A percentile compares a stretch with the other conserved stretches of the same genome.
These are phyloP conservation scores for Naganishia antarctica DNA, from an alignment of 768 basidiomycete species.

Conservation along the genomic window DNA sequence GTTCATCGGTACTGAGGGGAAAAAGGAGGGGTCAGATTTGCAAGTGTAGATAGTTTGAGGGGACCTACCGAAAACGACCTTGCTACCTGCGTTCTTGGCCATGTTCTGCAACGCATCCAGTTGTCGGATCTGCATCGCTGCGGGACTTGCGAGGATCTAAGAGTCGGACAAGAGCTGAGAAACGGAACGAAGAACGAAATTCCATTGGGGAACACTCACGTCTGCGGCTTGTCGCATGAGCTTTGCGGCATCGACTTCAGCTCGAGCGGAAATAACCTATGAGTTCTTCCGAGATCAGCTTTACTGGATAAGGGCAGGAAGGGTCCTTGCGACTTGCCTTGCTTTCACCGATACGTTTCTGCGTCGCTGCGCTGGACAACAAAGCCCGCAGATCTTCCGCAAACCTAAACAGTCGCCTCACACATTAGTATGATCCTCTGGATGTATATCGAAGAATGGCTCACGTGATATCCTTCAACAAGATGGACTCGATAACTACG, in stretches of 20 bases:
- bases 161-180: background rate
- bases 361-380: slow-evolving; percentile 89
- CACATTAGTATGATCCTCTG: too few relatives aligned
- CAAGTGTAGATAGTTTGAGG: background rate
- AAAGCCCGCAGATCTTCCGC: slow-evolving; percentile 81
- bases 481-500: slow-evolving; percentile 90
- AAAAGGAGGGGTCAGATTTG: background rate
- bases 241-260: slow-evolving; percentile 89
- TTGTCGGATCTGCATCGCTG: slow-evolving; percentile 97
- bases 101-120: slow-evolving; percentile 92
- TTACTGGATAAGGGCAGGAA: slow-evolving; percentile 29
- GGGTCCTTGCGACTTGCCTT: slow-evolving; percentile 52
- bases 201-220: slow-evolving; percentile 55
- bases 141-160: slow-evolving; percentile 64
- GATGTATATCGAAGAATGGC: background rate
- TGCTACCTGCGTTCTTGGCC: slow-evolving; percentile 81
- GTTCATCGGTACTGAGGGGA: slow-evolving; percentile 4
- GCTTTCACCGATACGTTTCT: slow-evolving; percentile 92
- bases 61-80: slow-evolving; percentile 71
- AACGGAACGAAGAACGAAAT: too few relatives aligned
- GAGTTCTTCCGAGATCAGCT: slow-evolving; percentile 2
- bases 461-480: slow-evolving; percentile 52
- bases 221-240: slow-evolving; percentile 97
- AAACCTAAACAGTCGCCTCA: slow-evolving; percentile 54
- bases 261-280: slow-evolving; percentile 80